Percentiles rank a stretch among this genome's conserved stretches.
Conservation (phyloP, 163 green algal species). For the Chlorella variabilis region DNA sequence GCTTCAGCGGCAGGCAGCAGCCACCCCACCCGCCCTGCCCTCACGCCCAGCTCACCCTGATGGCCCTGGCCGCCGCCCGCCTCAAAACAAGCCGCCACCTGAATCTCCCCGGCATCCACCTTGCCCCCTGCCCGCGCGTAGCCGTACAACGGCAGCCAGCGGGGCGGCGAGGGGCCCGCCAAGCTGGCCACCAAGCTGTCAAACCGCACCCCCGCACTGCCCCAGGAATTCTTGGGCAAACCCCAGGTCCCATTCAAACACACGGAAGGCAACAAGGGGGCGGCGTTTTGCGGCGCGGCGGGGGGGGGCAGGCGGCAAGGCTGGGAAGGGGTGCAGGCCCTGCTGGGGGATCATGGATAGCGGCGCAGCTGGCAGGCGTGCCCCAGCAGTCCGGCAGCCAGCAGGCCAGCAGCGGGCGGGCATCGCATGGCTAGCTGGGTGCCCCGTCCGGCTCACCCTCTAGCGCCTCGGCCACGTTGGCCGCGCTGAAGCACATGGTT, state of each 20-base stretch:
- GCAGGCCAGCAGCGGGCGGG: no score
- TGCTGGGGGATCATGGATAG: no score
- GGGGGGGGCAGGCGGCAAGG: neutral
- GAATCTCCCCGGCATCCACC: slow-evolving; percentile 24
- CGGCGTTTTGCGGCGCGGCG: neutral
- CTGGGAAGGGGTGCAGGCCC: neutral
- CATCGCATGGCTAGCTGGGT: no score
- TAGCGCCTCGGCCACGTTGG: slow-evolving; percentile 24
- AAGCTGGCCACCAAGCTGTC: neutral
- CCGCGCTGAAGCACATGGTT: slow-evolving; percentile 37
- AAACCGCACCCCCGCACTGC: slow-evolving; percentile 17
- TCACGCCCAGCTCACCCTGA: neutral
- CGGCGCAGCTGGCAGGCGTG: no score
- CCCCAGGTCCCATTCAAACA: slow-evolving; percentile 53
- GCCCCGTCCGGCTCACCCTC: no score
- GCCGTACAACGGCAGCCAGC: slow-evolving; percentile 24
- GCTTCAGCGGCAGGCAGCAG: neutral
- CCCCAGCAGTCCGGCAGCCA: no score
- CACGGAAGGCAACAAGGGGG: slow-evolving; percentile 30
- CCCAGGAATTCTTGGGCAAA: slow-evolving; percentile 34
- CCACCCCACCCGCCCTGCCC: neutral
- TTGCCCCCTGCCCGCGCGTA: neutral
- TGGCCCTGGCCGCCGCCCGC: neutral
- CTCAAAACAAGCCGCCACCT: slow-evolving; percentile 38
- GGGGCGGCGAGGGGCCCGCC: neutral